Evolutionary conservation across 495 filamentous ascomycete genomes (phyloP).

Genomic region (Filosporella fistucella): DNA sequence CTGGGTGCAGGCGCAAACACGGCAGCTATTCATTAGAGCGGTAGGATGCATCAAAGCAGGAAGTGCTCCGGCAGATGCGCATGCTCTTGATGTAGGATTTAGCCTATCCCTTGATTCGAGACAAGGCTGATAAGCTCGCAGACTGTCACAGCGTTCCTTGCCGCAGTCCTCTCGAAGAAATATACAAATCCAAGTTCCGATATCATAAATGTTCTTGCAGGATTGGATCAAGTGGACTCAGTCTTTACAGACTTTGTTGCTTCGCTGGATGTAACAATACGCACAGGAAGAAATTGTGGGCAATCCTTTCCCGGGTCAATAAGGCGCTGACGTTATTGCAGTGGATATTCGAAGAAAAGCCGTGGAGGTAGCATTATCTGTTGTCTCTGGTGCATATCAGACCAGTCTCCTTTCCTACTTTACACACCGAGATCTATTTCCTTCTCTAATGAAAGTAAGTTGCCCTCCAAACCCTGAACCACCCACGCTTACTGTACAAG

Average conservation of each 20-base stretch:
- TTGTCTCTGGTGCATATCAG: conserved; percentile 89
- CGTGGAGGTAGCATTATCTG: conserved; percentile 73
- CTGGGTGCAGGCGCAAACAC: conserved; percentile 57
- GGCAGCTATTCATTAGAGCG: conserved; percentile 70
- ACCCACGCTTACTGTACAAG: conserved; percentile 37
- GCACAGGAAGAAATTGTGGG: conserved; percentile 65
- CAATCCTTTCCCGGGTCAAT: neutral
- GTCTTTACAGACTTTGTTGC: conserved; percentile 87
- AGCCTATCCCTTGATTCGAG: conserved; percentile 1
- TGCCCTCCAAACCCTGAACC: neutral
- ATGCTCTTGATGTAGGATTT: conserved; percentile 80
- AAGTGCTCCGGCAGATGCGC: conserved; percentile 58
- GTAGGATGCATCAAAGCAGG: conserved; percentile 64
- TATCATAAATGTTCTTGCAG: conserved; percentile 84
- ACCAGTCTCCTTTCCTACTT: conserved; percentile 93
- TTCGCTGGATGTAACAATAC: conserved; percentile 73
- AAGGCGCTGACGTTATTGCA: conserved; percentile 25
- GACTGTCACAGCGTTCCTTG: conserved; percentile 89
- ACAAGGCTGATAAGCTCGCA: conserved; percentile 30
- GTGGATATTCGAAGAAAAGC: conserved; percentile 75
- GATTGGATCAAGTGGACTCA: conserved; percentile 79
- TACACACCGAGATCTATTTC: conserved; percentile 91
- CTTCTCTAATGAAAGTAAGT: conserved; percentile 85
- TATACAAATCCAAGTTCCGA: conserved; percentile 96
- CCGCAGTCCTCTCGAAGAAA: conserved; percentile 73